Conservation (phyloP, 331 rosid species). For the Ulmus americana region DNA sequence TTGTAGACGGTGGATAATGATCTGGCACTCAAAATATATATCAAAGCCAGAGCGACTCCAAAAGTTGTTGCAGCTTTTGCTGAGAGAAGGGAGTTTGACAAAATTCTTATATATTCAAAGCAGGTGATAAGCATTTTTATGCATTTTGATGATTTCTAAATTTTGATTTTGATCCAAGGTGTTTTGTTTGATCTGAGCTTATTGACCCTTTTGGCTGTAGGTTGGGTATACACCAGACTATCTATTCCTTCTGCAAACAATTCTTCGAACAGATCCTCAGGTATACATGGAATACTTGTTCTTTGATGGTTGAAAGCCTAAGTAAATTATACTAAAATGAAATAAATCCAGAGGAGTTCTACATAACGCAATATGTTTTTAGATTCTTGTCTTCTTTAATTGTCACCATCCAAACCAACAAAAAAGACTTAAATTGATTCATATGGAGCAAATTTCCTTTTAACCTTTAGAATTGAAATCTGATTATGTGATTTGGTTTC, state of each 20-base stretch:
- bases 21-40: slow-evolving; percentile 77
- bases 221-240: slow-evolving; percentile 98
- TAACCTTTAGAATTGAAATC: background rate
- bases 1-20: slow-evolving; percentile 84
- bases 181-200: slow-evolving; percentile 16
- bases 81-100: slow-evolving; percentile 87
- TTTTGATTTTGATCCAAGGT: slow-evolving; percentile 8
- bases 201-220: slow-evolving; percentile 39
- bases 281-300: slow-evolving; percentile 29
- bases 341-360: background rate
- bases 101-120: slow-evolving; percentile 78
- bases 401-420: no score
- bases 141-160: slow-evolving; percentile 3
- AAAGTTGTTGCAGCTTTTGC: slow-evolving; percentile 94
- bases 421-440: background rate
- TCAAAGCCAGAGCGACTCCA: slow-evolving; percentile 91
- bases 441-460: background rate
- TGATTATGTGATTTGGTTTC: slow-evolving; percentile 21
- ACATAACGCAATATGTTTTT: background rate
- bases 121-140: slow-evolving; percentile 43
- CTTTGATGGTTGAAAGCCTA: background rate
- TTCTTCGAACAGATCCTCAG: slow-evolving; percentile 97
- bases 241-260: slow-evolving; percentile 90
- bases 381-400: background rate
- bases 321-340: background rate